phyloP scores from a whole-genome alignment of 2,329 filamentous ascomycete species.

The Calonectria crousiana region DNA sequence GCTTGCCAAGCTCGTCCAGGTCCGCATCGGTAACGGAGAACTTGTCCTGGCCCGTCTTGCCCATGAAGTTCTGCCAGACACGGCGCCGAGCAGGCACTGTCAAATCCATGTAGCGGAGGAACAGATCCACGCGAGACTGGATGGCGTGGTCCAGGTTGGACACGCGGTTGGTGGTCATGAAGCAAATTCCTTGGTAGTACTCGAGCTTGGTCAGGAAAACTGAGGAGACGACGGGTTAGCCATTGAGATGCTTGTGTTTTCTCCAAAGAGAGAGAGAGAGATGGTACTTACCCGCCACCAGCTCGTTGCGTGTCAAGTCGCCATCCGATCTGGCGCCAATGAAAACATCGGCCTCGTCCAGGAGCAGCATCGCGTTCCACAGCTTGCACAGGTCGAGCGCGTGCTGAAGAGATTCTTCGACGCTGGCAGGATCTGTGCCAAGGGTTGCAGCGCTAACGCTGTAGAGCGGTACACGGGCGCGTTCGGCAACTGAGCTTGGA shows the following conservation, averaged over 20 bases:
- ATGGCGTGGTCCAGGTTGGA: conserved; percentile 59
- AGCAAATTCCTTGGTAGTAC: conserved; percentile 56
- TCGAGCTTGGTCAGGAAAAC: conserved; percentile 56
- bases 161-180: conserved; percentile 60
- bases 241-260: neutral
- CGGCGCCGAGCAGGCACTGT: neutral
- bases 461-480: conserved; percentile 28
- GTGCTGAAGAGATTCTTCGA: conserved; percentile 11
- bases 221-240: conserved; percentile 9
- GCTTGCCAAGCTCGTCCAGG: neutral
- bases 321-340: conserved; percentile 25
- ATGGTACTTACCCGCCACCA: conserved; percentile 31
- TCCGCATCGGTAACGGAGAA: conserved; percentile 5
- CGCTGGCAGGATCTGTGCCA: neutral
- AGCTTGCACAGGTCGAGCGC: conserved; percentile 34
- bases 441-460: conserved; percentile 27
- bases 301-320: conserved; percentile 36
- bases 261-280: no score
- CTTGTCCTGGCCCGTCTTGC: neutral
- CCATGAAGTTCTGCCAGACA: conserved; percentile 19
- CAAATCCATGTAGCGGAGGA: conserved; percentile 47
- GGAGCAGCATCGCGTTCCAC: conserved; percentile 40
- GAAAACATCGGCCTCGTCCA: conserved; percentile 43
- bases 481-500: conserved; percentile 15
- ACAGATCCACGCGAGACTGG: conserved; percentile 54